Evolutionary conservation across 495 filamentous ascomycete species (phyloP).

Genomic region (Xylaria palmicola): DNA sequence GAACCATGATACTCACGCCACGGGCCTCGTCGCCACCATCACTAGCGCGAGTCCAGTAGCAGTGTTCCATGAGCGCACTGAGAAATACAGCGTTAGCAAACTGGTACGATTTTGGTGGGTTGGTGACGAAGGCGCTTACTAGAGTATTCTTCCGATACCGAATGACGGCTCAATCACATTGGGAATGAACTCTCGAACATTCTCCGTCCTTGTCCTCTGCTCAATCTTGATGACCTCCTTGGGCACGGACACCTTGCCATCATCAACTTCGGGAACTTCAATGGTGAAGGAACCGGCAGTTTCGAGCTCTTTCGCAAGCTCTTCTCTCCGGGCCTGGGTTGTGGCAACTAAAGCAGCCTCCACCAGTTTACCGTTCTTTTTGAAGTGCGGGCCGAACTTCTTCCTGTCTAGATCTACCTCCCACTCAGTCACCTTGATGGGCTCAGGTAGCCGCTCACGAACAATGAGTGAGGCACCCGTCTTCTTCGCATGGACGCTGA

Average conservation of each 20-base stretch:
- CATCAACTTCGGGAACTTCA: conserved; percentile 51
- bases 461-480: conserved; percentile 60
- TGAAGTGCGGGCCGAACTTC: conserved; percentile 63
- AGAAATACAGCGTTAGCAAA: not conserved
- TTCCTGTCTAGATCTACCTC: conserved; percentile 62
- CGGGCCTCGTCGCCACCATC: conserved; percentile 68
- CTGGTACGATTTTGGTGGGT: not conserved
- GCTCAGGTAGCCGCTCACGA: conserved; percentile 56
- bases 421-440: conserved; percentile 59
- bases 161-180: conserved; percentile 75
- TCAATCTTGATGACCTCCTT: conserved; percentile 58
- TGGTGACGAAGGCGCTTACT: conserved; percentile 26
- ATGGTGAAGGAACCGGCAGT: conserved; percentile 55
- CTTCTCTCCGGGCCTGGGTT: conserved; percentile 55
- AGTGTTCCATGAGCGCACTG: conserved; percentile 57
- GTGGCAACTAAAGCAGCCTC: conserved; percentile 57
- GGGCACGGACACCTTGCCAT: conserved; percentile 57
- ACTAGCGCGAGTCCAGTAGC: conserved; percentile 62
- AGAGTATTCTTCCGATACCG: conserved; percentile 68
- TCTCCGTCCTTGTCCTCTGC: conserved; percentile 52
- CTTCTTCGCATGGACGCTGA: conserved; percentile 62
- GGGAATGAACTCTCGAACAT: conserved; percentile 61
- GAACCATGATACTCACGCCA: conserved; percentile 49
- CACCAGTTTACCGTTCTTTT: conserved; percentile 60
- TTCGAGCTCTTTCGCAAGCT: conserved; percentile 49